Evolutionary conservation across 1,284 basidiomycete species (phyloP).

Genomic region (Agroathelia rolfsii): DNA sequence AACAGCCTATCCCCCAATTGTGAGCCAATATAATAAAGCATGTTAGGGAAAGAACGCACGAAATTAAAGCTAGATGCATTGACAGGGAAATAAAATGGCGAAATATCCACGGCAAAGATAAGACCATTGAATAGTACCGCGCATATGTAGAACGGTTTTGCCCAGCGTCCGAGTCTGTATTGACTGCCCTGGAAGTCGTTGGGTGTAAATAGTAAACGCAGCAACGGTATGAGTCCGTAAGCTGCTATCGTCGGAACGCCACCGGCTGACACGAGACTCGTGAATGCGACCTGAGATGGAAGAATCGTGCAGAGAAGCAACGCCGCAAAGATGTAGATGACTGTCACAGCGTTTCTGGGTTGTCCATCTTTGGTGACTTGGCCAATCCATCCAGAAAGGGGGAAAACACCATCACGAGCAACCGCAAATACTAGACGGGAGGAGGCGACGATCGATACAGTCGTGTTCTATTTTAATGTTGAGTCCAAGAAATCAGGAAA

Average conservation of each 20-base stretch:
- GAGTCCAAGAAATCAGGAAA: constrained; percentile 1
- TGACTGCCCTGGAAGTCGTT: constrained; percentile 59
- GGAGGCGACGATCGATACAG: constrained; percentile 73
- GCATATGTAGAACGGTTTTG: constrained; percentile 57
- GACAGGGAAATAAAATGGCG: constrained; percentile 78
- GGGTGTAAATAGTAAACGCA: constrained; percentile 69
- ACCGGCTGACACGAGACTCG: constrained; percentile 74
- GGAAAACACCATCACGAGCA: constrained; percentile 80
- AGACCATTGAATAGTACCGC: constrained; percentile 64
- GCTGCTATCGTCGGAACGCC: constrained; percentile 76
- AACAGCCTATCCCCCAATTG: constrained; percentile 35
- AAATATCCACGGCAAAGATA: constrained; percentile 57
- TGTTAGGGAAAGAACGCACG: constrained; percentile 31
- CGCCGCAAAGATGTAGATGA: constrained; percentile 71
- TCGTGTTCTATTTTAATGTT: constrained; percentile 54
- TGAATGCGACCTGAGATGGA: constrained; percentile 80
- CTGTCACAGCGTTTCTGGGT: constrained; percentile 72
- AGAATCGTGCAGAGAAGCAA: constrained; percentile 71
- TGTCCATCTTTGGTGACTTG: constrained; percentile 59
- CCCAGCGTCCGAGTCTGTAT: constrained; percentile 58
- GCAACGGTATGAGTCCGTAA: constrained; percentile 66
- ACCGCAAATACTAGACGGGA: constrained; percentile 81
- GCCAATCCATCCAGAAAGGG: constrained; percentile 72
- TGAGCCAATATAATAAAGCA: constrained; percentile 7
- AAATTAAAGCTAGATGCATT: constrained; percentile 69